Conservation (phyloP, 768 basidiomycete genomes). For the Termitomyces sp. region DNA sequence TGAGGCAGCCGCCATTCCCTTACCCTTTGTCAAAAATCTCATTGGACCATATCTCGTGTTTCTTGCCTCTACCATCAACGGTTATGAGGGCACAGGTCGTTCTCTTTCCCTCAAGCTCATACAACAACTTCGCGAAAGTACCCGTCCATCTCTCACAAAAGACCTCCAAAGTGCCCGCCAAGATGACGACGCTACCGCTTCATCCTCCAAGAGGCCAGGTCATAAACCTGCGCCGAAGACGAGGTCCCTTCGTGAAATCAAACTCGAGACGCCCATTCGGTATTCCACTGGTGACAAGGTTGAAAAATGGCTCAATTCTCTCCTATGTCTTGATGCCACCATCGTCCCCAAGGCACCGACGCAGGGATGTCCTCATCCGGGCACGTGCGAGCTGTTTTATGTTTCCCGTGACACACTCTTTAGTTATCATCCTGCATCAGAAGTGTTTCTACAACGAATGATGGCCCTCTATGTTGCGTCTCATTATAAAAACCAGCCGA, state of each 20-base stretch:
- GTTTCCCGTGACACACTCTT: slow-evolving; percentile 96
- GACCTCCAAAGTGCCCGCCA: slow-evolving; percentile 38
- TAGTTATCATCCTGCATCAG: slow-evolving; percentile 96
- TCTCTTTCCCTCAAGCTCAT: slow-evolving; percentile 97
- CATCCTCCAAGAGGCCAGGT: slow-evolving; percentile 49
- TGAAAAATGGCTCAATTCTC: slow-evolving; percentile 89
- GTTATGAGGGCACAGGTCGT: slow-evolving; percentile 99
- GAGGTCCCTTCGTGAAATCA: slow-evolving; percentile 86
- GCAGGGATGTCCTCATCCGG: slow-evolving; percentile 91
- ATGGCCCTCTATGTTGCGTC: slow-evolving; percentile 97
- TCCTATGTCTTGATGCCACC: slow-evolving; percentile 90
- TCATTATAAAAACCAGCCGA: slow-evolving; percentile 99
- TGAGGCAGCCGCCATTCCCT: slow-evolving; percentile 96
- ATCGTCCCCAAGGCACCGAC: slow-evolving; percentile 38
- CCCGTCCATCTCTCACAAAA: slow-evolving; percentile 73
- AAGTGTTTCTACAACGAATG: slow-evolving; percentile 96
- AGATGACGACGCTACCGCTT: slow-evolving; percentile 31
- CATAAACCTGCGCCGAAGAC: slow-evolving; percentile 60
- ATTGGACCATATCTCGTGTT: slow-evolving; percentile 97
- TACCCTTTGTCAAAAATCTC: slow-evolving; percentile 92
- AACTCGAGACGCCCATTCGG: slow-evolving; percentile 92
- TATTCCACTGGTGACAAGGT: slow-evolving; percentile 84
- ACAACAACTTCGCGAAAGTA: slow-evolving; percentile 92
- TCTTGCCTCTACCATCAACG: slow-evolving; percentile 99
- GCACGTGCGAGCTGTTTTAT: slow-evolving; percentile 91